Percentiles rank a stretch among this genome's conserved stretches.
These are phyloP conservation scores for Trichophyton benhamiae DNA, from an alignment of 2,329 filamentous ascomycete species.

Conservation along the genomic window DNA sequence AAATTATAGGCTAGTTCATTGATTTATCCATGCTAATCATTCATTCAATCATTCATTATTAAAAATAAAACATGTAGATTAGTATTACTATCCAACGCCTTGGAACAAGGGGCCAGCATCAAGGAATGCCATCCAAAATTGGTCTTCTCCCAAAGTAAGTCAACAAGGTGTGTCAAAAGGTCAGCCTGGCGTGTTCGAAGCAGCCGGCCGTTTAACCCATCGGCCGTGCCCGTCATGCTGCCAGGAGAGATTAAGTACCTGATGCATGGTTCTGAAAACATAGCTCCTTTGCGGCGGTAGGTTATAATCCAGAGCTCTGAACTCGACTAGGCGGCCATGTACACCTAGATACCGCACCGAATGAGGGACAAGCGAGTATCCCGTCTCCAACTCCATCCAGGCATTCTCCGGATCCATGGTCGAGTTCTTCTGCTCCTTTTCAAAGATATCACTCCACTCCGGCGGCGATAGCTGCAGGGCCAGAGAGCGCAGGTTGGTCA, in stretches of 20 bases:
- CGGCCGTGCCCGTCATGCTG: conserved; percentile 20
- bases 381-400: conserved; percentile 45
- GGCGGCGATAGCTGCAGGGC: conserved; percentile 42
- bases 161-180: neutral
- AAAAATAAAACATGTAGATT: neutral
- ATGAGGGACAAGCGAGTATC: conserved; percentile 37
- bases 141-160: too few species aligned
- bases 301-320: conserved; percentile 23
- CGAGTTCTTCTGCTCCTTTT: conserved; percentile 26
- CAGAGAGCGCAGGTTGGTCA: conserved; percentile 42
- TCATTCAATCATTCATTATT: neutral
- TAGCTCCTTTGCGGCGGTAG: conserved; percentile 21
- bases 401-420: conserved; percentile 33
- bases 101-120: neutral
- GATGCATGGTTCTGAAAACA: conserved; percentile 17
- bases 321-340: conserved; percentile 16
- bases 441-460: conserved; percentile 24
- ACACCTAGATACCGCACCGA: conserved; percentile 20
- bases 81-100: neutral
- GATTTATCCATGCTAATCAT: neutral
- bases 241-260: conserved; percentile 21
- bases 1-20: conserved; percentile 2
- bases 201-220: conserved; percentile 16
- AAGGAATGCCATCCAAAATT: neutral
- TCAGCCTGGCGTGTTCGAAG: neutral